Conservation (phyloP, 2,329 filamentous ascomycete species). For the Nigrospora oryzae region DNA sequence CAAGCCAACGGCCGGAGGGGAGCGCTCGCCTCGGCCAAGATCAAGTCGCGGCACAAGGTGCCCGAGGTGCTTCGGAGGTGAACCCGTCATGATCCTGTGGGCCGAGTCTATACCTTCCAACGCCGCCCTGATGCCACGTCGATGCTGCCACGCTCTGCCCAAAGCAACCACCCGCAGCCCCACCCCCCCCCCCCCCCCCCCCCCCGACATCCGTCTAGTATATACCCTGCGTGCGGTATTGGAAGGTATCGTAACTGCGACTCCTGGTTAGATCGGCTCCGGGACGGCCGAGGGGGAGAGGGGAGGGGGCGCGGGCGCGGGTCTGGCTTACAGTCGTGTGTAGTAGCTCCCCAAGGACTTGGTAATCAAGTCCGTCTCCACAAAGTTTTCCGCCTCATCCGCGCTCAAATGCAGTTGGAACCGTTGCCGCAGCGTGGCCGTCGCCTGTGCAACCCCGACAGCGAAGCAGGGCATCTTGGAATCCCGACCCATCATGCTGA, state of each 20-base stretch:
- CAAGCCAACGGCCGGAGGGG: no score
- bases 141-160: not conserved
- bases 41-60: no score
- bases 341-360: slow-evolving; percentile 85
- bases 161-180: not conserved
- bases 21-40: no score
- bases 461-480: slow-evolving; percentile 81
- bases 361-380: slow-evolving; percentile 68
- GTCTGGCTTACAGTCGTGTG: slow-evolving; percentile 63
- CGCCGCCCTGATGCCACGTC: not conserved
- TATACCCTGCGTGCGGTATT: slow-evolving; percentile 82
- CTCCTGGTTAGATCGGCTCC: not conserved
- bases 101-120: slow-evolving; percentile 1
- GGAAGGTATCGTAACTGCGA: slow-evolving; percentile 73
- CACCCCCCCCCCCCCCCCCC: not conserved
- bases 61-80: no score
- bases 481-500: slow-evolving; percentile 76
- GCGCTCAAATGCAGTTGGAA: slow-evolving; percentile 78
- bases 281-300: not conserved
- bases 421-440: slow-evolving; percentile 59
- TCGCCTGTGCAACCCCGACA: slow-evolving; percentile 63
- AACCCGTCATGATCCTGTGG: not conserved
- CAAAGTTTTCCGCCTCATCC: slow-evolving; percentile 73
- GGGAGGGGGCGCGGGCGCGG: not conserved
- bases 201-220: slow-evolving; percentile 39